These are phyloP conservation scores for Trichophyton benhamiae DNA, from an alignment of 2,329 filamentous ascomycete species.

Conservation along the genomic window DNA sequence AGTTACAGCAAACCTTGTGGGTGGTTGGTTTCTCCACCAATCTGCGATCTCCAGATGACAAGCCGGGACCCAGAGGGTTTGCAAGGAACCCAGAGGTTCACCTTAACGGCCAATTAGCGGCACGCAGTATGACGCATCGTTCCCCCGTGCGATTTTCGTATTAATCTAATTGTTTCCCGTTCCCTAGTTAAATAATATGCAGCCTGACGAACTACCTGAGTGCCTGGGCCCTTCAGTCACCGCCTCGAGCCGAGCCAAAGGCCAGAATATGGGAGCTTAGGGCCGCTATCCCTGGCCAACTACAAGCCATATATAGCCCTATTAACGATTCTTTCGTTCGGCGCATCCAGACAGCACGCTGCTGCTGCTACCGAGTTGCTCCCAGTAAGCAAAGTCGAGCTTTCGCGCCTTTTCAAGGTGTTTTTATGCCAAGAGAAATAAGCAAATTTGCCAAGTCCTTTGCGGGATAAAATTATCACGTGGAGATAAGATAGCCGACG, in stretches of 20 bases:
- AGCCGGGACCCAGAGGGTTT: neutral
- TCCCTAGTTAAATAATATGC: too few species aligned
- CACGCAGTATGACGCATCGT: neutral
- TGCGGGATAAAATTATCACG: neutral
- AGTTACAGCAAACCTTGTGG: neutral
- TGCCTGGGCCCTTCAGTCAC: too few species aligned
- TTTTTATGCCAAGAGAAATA: neutral
- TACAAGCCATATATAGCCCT: too few species aligned
- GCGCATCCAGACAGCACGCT: too few species aligned
- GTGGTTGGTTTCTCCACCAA: neutral
- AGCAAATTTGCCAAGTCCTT: neutral
- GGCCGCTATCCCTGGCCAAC: too few species aligned
- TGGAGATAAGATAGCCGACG: neutral
- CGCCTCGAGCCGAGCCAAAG: too few species aligned
- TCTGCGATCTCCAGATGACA: constrained; percentile 1
- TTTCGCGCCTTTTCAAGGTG: neutral
- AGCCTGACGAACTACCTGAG: too few species aligned
- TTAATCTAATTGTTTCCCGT: too few species aligned
- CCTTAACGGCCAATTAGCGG: neutral
- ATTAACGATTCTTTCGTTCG: too few species aligned
- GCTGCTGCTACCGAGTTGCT: neutral
- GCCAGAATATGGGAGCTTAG: too few species aligned
- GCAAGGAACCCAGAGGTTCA: neutral
- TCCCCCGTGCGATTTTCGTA: neutral
- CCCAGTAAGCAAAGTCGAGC: neutral